A percentile compares a stretch with the other conserved stretches of the same genome.
These are phyloP conservation scores for Colletotrichum sp. DNA, from an alignment of 2,329 filamentous ascomycete species.

Conservation along the genomic window DNA sequence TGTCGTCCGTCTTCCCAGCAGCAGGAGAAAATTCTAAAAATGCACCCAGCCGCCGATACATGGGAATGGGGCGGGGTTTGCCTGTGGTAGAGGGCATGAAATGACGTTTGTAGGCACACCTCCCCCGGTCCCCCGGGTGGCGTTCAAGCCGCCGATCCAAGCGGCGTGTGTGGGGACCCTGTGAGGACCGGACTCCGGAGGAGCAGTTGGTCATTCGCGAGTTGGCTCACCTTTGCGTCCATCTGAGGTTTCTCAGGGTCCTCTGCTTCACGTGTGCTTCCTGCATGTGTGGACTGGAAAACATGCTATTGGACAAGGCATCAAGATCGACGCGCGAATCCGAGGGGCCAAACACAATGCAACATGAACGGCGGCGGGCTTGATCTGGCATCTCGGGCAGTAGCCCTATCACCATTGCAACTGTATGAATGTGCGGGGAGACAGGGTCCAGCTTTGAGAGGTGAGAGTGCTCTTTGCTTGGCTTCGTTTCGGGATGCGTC, in stretches of 20 bases:
- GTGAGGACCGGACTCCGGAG: not conserved
- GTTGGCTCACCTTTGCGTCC: not conserved
- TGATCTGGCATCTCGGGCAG: not conserved
- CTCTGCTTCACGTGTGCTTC: not conserved
- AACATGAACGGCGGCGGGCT: not conserved
- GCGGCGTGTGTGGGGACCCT: not conserved
- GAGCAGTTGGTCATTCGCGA: not conserved
- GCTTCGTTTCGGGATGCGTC: not conserved
- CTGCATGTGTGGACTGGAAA: not conserved
- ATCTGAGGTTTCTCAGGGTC: not conserved
- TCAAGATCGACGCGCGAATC: conserved; percentile 2
- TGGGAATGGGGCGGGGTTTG: not conserved
- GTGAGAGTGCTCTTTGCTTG: not conserved
- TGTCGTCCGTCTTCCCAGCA: not conserved
- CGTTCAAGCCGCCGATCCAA: conserved; percentile 8
- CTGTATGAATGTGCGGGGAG: not conserved
- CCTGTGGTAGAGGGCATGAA: not conserved
- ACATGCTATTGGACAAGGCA: conserved; percentile 2
- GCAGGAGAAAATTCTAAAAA: not conserved
- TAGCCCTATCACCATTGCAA: not conserved
- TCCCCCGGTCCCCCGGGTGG: conserved; percentile 10
- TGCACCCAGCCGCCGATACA: not conserved
- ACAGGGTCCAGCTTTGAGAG: not conserved
- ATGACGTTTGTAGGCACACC: conserved; percentile 10
- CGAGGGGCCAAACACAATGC: not conserved